Base-by-base conservation (phyloP, 2,329 filamentous ascomycete species). In the Dactylellina drechsleri region DNA sequence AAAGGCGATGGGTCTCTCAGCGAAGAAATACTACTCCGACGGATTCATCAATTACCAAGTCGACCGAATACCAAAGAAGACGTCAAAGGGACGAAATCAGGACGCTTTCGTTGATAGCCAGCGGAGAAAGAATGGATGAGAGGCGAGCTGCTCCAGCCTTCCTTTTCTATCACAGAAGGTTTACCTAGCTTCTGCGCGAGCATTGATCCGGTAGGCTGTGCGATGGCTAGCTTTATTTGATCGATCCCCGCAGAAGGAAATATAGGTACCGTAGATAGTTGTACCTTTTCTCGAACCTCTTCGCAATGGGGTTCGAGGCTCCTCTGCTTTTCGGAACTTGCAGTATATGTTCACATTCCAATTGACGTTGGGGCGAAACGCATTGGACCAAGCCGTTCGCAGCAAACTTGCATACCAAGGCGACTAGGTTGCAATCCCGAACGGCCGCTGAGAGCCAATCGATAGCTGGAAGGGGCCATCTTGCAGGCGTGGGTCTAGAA, bases 31-130 rank as follows among this genome's bases (percentile, higher is more conserved):
- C 71, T 68, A 60, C 53, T 57, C 52, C 15, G 71, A 75, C 64
- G 71, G 71, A 75, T 75, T 68, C 64, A 75, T 75, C 71, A 45
- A 68, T 68, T 62, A 54, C 64, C 64, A 75, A 68, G 71, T 15
- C 41, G 45, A 23, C 15, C 18, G 58, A 65, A 67, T 68, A 53
- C 71, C 53, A 65, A 49, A 59, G 31, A 57, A 58, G 64, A 66
- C 71, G 64, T 75, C 71, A 68, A 65, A 20, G 43, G 50, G 58
- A 68, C 64, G 64, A 60, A 68, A 64, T 60, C 64, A 49, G 36
- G 59, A 58, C 66, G 66, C 53, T 65, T 64, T 71, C 59, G 59
- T 64, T 62, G 58, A 57, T 47, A 58, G 18, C 41, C 6, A 20
- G 18, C 23, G 15, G 28, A 36, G 49, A 45, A 62, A 6, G 60